phyloP scores from a whole-genome alignment of 1,284 basidiomycete genomes.

The Acaromyces ingoldii region DNA sequence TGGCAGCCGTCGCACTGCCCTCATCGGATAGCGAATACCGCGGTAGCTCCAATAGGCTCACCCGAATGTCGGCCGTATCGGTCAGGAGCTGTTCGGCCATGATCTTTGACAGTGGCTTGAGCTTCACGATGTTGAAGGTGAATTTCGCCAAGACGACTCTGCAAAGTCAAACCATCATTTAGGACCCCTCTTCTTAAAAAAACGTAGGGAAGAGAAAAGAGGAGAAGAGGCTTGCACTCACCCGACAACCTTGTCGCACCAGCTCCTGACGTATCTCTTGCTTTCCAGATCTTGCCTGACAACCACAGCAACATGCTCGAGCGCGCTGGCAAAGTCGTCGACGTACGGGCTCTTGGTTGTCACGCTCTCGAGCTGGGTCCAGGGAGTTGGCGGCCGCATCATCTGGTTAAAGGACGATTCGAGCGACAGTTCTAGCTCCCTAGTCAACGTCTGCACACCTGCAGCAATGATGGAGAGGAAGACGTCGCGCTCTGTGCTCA shows the following conservation, averaged over 20 bases:
- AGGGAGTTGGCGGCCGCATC: conserved; percentile 35
- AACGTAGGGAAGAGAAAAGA: too few species aligned
- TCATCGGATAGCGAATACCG: conserved; percentile 58
- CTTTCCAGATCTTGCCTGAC: conserved; percentile 48
- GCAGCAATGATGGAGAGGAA: conserved; percentile 57
- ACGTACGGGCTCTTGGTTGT: conserved; percentile 33
- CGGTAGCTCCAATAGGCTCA: conserved; percentile 36
- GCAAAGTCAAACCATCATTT: neutral
- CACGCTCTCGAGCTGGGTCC: conserved; percentile 24
- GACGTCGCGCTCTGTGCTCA: conserved; percentile 78
- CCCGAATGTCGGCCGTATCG: conserved; percentile 31
- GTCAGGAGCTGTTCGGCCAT: conserved; percentile 35
- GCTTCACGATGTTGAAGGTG: conserved; percentile 28
- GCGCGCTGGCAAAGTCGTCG: conserved; percentile 32
- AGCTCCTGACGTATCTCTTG: conserved; percentile 44
- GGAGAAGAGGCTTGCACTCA: neutral
- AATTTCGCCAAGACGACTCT: conserved; percentile 24
- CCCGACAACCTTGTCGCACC: conserved; percentile 45
- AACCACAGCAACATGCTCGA: conserved; percentile 44
- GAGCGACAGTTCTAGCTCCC: conserved; percentile 32
- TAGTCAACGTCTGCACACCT: conserved; percentile 29
- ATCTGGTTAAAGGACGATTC: conserved; percentile 43
- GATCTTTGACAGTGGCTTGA: conserved; percentile 29
- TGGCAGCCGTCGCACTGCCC: conserved; percentile 55
- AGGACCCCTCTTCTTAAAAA: too few species aligned